A percentile compares a stretch with the other conserved stretches of the same genome.
phyloP scores from a whole-genome alignment of 2,329 filamentous ascomycete species.

The Fusarium sp. region DNA sequence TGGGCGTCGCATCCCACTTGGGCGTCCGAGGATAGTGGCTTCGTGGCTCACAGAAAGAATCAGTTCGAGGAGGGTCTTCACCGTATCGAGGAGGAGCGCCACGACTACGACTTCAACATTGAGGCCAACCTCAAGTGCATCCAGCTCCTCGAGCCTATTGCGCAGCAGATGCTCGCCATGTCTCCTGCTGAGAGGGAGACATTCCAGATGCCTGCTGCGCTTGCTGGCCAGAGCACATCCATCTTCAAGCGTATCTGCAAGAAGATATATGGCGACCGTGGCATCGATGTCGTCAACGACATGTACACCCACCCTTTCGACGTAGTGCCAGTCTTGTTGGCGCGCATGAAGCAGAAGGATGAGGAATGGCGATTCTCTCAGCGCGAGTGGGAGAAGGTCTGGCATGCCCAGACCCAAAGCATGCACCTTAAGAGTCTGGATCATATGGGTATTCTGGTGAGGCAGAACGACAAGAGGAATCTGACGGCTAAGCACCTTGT shows the following conservation, averaged over 20 bases:
- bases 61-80: slow-evolving; percentile 93
- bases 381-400: slow-evolving; percentile 99
- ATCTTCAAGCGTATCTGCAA: slow-evolving; percentile 98
- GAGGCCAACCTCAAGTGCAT: slow-evolving; percentile 95
- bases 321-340: slow-evolving; percentile 88
- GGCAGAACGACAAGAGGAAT: slow-evolving; percentile 88
- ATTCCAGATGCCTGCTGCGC: slow-evolving; percentile 83
- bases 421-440: slow-evolving; percentile 97
- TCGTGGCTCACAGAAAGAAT: slow-evolving; percentile 98
- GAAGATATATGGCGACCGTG: slow-evolving; percentile 94
- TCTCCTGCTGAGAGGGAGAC: slow-evolving; percentile 74
- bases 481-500: slow-evolving; percentile 91
- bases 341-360: slow-evolving; percentile 92
- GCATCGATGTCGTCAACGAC: slow-evolving; percentile 85
- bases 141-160: slow-evolving; percentile 93
- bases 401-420: slow-evolving; percentile 93
- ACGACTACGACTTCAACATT: slow-evolving; percentile 99
- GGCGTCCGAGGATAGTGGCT: slow-evolving; percentile 97
- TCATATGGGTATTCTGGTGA: slow-evolving; percentile 93
- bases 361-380: slow-evolving; percentile 98
- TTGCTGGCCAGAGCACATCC: slow-evolving; percentile 93
- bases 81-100: slow-evolving; percentile 95
- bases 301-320: slow-evolving; percentile 86
- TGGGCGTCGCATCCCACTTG: slow-evolving; percentile 99
- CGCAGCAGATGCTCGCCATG: slow-evolving; percentile 88